Base-by-base conservation (phyloP, 2,329 filamentous ascomycete species). In the Ceratocystis diversiconidia region DNA sequence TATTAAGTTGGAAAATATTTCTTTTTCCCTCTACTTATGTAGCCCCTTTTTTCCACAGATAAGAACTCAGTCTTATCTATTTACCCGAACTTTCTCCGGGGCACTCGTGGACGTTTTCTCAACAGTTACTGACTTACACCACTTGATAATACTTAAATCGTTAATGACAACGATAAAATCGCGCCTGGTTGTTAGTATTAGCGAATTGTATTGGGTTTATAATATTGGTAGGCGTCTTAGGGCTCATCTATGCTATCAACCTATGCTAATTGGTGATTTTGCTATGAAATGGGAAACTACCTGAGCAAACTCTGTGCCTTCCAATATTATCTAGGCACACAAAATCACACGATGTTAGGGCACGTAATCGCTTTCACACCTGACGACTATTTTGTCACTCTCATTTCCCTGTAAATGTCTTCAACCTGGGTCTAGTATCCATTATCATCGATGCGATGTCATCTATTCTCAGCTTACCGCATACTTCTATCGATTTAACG, bases 401-500 rank as follows among this genome's bases (percentile, higher is more conserved):
- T 36, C 15, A 1, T 52, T 52, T 25, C 1, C 3, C 22, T 4
- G 2, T 25, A 22, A n/a, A n/a, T 25, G 6, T 25, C 48, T 52
- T 22, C 2, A 25, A 22, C 22, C n/a, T 10, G 48, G 48, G n/a
- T 7, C 48, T 22, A 3, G 10, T 1, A 5, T 41, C 36, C 36
- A 12, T 41, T 41, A 41, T 15, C 22, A 22, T 52, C 19, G 19
- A 15, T n/a, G 17, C 52, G 4, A 68, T 68, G 64, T 30, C 64
- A 7, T 10, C 66, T 5, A 65, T 68, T 25, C 61, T 68, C 52
- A 64, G 30, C 22, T 44, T 57, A 22, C 25, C 52, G 4, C 62
- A 65, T 36, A 55, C 41, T 25, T 61, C 61, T 10, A 63, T 68
- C 28, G 66, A 65, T 19, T 15, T 68, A 22, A 30, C 64, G 28